Evolutionary conservation across 2,329 filamentous ascomycete species (phyloP).

Genomic region (Monosporascus sp.): DNA sequence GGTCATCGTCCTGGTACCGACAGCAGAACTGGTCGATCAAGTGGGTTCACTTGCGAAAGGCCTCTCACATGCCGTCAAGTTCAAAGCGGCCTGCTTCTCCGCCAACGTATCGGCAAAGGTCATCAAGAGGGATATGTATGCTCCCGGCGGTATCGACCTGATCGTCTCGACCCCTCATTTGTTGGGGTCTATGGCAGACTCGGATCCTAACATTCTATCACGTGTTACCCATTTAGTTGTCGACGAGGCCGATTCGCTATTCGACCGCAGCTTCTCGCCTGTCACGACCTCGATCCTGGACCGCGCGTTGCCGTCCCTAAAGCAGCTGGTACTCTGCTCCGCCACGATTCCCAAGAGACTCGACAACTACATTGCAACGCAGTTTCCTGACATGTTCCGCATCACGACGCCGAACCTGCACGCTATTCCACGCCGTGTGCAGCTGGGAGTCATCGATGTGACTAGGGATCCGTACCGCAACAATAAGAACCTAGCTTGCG

Average conservation of each 20-base stretch:
- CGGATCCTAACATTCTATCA: constrained; percentile 88
- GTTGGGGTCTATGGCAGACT: constrained; percentile 78
- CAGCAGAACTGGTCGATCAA: constrained; percentile 85
- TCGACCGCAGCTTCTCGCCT: constrained; percentile 87
- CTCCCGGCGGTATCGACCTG: constrained; percentile 74
- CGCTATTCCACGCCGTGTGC: constrained; percentile 88
- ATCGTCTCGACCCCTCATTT: constrained; percentile 86
- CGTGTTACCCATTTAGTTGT: constrained; percentile 83
- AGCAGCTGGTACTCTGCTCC: constrained; percentile 87
- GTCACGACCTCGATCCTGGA: constrained; percentile 80
- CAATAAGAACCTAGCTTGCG: constrained; percentile 89
- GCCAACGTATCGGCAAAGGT: constrained; percentile 69
- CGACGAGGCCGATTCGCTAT: constrained; percentile 92
- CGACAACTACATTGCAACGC: constrained; percentile 74
- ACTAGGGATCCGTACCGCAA: constrained; percentile 89
- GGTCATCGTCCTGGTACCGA: constrained; percentile 83
- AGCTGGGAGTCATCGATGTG: constrained; percentile 88
- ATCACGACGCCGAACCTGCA: constrained; percentile 95
- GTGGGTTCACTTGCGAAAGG: constrained; percentile 76
- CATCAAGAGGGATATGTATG: constrained; percentile 81
- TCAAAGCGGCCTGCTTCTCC: constrained; percentile 77
- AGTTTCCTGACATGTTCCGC: constrained; percentile 76
- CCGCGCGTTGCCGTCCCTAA: constrained; percentile 70
- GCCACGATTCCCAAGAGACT: constrained; percentile 90
- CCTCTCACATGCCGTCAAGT: constrained; percentile 80